Evolutionary conservation across 2,329 filamentous ascomycete genomes (phyloP), one percentile per base, ranked within the genome.

Genomic region (Curvularia lunata): DNA sequence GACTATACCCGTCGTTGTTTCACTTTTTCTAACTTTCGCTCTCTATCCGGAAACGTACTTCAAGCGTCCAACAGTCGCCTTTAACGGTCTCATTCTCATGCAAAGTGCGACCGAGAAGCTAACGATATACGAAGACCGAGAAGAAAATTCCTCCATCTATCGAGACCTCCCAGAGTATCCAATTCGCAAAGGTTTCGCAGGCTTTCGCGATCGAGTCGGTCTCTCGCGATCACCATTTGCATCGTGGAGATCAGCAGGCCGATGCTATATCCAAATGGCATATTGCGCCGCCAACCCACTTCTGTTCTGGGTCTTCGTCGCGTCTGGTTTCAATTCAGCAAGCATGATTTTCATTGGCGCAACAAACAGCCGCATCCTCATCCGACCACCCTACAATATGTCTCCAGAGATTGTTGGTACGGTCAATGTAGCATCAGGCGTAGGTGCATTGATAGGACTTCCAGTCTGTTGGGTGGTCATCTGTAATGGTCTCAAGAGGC

Each of bases 11-110:
- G 59, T 67, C 6, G 30, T 61, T 1, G 30, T 72, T 4, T 55
- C 74, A 0, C 60, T 77, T 19, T 1, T 76, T 1, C 52, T 75
- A 2, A 65, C 67, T 1, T 70, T 76, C 28, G 58, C 76, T 21
- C 68, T 74, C 12, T 73, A 67, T 21, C 76, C 76, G 0, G 78
- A 80, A 46, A 79, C 76, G 1, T 79, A 76, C 59, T 80, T 79
- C 65, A 69, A 77, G 49, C 72, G 78, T 1, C 78, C 78, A 0
- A 74, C 74, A 0, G 70, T 80, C 8, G 77, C 78, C 5, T 79
- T 78, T 40, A 73, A 80, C 56, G 78, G 78, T 2, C 74, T 75
- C 21, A 76, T 79, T 4, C 54, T 80, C 3, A 50, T 77, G 1
- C 78, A 80, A 56, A 73, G 66, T 13, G 72, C 71, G 2, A 75